Evolutionary conservation across 2,329 filamentous ascomycete genomes (phyloP), one percentile per base, ranked within the genome.

Genomic region (Colletotrichum theobromicola): DNA sequence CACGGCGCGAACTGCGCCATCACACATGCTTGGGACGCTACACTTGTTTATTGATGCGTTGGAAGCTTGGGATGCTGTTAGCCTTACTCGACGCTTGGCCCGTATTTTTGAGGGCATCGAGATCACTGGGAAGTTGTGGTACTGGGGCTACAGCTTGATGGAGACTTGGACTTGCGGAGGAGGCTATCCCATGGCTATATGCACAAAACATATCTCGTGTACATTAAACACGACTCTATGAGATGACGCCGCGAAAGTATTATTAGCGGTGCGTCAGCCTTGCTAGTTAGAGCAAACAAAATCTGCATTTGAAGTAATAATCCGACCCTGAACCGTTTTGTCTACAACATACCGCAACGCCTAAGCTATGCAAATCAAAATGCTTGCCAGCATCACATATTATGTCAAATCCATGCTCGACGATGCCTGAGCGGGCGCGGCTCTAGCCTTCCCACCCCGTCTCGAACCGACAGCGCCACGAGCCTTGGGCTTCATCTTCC

Each of bases 371-470:
- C 73, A 72, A 71, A 50, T 58, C 24, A 63, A 70, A 28, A 68
- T n/a, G 9, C 10, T 32, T 4, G 42, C n/a, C n/a, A 16, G 42
- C 42, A n/a, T 26, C 21, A 15, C 15, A 18, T 16, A 5, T 75
- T 21, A 72, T 68, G 75, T 75, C 57, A 76, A 55, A 32, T 76
- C 75, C 75, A 76, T 75, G 60, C 67, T 74, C 16, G 73, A 69
- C 12, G 73, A 69, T 7, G 77, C 76, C 61, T 79, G 76, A 32
- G 79, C 77, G 18, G 79, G 70, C 37, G 78, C 69, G 26, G 78
- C 73, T 35, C 78, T 79, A 18, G 79, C 76, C 32, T 79, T 79
- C 1, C 79, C 81, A 35, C 82, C 81, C 57, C 82, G 79, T 61
- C 81, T 76, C 55, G 80, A 60, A 57, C 77, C 74, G 24, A 76